A percentile compares a stretch with the other conserved stretches of the same genome.
phyloP scores from a whole-genome alignment of 2,329 filamentous ascomycete species.

The Zarea fungicola region DNA sequence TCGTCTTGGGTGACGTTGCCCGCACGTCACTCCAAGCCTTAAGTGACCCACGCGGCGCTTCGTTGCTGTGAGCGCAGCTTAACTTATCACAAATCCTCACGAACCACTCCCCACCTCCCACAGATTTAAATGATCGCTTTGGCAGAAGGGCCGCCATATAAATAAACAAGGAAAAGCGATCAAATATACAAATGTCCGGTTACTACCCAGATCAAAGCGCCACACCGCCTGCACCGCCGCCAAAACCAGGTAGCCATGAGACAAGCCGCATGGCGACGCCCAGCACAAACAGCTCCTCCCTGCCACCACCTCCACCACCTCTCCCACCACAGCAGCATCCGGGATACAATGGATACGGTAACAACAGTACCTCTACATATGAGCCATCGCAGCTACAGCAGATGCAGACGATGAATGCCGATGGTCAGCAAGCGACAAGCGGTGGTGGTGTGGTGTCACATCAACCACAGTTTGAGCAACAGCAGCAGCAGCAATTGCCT shows the following conservation, averaged over 20 bases:
- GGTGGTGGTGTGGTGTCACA: too few relatives aligned
- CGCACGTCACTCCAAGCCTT: too few relatives aligned
- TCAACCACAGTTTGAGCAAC: too few relatives aligned
- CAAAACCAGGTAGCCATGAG: conserved; percentile 66
- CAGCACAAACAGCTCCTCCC: conserved; percentile 40
- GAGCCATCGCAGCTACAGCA: conserved; percentile 14
- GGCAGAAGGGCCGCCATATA: neutral
- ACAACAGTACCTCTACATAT: conserved; percentile 6
- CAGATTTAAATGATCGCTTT: neutral
- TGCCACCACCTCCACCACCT: conserved; percentile 35
- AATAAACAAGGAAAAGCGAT: neutral
- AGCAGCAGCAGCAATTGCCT: conserved; percentile 31
- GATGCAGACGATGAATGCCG: conserved; percentile 19
- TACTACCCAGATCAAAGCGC: conserved; percentile 25
- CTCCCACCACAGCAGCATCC: conserved; percentile 17
- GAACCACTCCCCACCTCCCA: neutral
- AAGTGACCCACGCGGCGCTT: too few relatives aligned
- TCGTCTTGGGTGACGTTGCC: too few relatives aligned
- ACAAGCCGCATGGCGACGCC: conserved; percentile 63
- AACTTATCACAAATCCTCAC: too few relatives aligned
- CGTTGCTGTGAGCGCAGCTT: too few relatives aligned
- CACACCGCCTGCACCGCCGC: conserved; percentile 62
- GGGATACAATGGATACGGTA: conserved; percentile 19
- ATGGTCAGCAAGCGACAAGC: conserved; percentile 11
- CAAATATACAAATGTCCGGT: conserved; percentile 22